Percentiles rank a stretch among this genome's conserved stretches.
These are phyloP conservation scores for Colletotrichum sp. DNA, from an alignment of 2,329 filamentous ascomycete genomes.

Conservation along the genomic window DNA sequence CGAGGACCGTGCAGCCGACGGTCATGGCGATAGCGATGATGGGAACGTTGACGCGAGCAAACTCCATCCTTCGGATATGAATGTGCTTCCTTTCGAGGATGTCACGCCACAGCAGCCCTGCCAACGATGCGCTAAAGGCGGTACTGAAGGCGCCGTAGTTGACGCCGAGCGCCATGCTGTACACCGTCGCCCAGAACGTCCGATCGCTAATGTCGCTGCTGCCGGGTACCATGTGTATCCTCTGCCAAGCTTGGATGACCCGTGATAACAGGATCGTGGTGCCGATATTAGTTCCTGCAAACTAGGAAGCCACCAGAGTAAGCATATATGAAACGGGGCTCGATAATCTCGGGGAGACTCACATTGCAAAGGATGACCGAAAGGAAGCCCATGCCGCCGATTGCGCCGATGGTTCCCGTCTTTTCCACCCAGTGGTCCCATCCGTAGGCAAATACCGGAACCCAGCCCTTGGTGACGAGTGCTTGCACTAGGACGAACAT, in stretches of 20 bases:
- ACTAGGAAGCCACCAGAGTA: conserved; percentile 47
- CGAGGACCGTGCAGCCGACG: conserved; percentile 64
- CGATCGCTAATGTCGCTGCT: conserved; percentile 60
- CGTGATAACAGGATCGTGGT: conserved; percentile 76
- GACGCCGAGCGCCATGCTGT: conserved; percentile 76
- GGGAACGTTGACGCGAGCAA: conserved; percentile 71
- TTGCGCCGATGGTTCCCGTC: conserved; percentile 71
- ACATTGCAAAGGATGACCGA: conserved; percentile 76
- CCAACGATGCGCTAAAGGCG: conserved; percentile 74
- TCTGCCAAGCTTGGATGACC: conserved; percentile 71
- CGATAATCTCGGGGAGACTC: conserved; percentile 33
- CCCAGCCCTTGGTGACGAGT: conserved; percentile 76
- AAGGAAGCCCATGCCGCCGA: conserved; percentile 77
- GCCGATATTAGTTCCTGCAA: conserved; percentile 79
- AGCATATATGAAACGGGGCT: background rate
- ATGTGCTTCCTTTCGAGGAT: conserved; percentile 74
- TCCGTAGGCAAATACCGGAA: conserved; percentile 73
- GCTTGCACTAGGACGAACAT: conserved; percentile 81
- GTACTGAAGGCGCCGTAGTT: conserved; percentile 79
- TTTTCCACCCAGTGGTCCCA: conserved; percentile 76
- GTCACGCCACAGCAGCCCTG: conserved; percentile 75
- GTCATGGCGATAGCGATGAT: conserved; percentile 75
- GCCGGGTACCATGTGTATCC: conserved; percentile 56
- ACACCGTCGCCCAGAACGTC: conserved; percentile 76
- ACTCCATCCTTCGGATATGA: conserved; percentile 65